These are phyloP conservation scores for Phytophthora colocasiae DNA, from an alignment of 352 stramenopile genomes.

Conservation along the genomic window DNA sequence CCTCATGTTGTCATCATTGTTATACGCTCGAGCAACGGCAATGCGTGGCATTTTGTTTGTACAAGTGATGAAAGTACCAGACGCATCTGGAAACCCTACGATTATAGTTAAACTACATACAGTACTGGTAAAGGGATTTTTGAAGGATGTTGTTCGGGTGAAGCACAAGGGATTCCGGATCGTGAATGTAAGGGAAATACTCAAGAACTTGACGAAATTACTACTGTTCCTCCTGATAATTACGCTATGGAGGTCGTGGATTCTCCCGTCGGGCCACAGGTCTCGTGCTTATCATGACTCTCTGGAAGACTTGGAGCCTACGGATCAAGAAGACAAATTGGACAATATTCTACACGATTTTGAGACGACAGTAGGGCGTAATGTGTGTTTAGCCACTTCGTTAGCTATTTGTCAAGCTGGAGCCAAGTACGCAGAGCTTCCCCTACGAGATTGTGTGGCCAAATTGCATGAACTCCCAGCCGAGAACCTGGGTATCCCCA, in stretches of 20 bases:
- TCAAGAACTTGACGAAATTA: constrained; percentile 10
- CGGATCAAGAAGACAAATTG: constrained; percentile 52
- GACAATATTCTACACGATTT: constrained; percentile 47
- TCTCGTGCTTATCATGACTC: too few species aligned
- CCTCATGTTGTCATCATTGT: constrained; percentile 67
- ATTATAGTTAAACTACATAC: constrained; percentile 66
- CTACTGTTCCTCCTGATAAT: constrained; percentile 33
- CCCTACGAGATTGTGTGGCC: constrained; percentile 65
- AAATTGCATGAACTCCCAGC: constrained; percentile 49
- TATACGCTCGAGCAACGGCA: constrained; percentile 65
- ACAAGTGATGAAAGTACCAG: too few species aligned
- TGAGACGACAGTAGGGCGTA: constrained; percentile 57
- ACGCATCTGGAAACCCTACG: too few species aligned
- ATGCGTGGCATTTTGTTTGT: constrained; percentile 75
- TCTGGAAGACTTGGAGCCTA: constrained; percentile 50
- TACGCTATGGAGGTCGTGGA: constrained; percentile 49
- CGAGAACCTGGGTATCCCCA: constrained; percentile 60
- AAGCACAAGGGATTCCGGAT: constrained; percentile 47
- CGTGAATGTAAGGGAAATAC: constrained; percentile 4
- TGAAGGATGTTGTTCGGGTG: constrained; percentile 52
- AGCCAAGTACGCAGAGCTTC: constrained; percentile 61
- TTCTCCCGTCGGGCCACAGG: too few species aligned
- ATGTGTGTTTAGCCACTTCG: constrained; percentile 66
- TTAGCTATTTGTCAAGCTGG: constrained; percentile 70
- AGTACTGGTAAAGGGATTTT: constrained; percentile 79